phyloP scores from a whole-genome alignment of 805 yeast genomes.

The Phaffomyces thermotolerans region DNA sequence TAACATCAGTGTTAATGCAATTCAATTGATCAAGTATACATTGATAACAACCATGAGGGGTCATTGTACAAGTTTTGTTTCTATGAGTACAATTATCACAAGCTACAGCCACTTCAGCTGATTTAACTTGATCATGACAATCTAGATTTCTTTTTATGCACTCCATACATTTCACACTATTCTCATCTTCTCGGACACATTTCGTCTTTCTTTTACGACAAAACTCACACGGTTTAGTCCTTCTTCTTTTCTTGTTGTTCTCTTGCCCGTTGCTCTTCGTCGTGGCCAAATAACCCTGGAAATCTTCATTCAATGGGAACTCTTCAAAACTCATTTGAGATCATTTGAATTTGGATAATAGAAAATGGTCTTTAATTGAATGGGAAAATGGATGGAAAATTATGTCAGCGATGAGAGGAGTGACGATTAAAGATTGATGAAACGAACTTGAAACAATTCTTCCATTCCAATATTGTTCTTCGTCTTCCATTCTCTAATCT shows the following conservation, averaged over 20 bases:
- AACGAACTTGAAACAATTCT: no score
- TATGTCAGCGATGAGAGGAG: no score
- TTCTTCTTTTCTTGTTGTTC: conserved; percentile 12
- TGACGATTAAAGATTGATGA: no score
- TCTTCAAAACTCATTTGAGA: conserved; percentile 7
- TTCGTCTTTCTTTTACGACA: conserved; percentile 32
- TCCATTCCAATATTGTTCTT: no score
- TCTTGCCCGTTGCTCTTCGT: neutral
- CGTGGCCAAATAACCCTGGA: conserved; percentile 8
- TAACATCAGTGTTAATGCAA: neutral
- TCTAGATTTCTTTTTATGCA: conserved; percentile 25
- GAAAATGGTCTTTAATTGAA: no score
- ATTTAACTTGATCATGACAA: conserved; percentile 21
- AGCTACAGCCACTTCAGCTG: neutral
- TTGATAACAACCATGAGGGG: conserved; percentile 11
- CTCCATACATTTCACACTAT: conserved; percentile 20
- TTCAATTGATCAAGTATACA: conserved; percentile 9
- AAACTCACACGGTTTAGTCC: conserved; percentile 31
- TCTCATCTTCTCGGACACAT: conserved; percentile 23
- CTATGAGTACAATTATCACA: conserved; percentile 10
- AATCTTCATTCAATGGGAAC: conserved; percentile 11
- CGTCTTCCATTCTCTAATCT: no score
- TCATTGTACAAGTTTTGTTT: conserved; percentile 13
- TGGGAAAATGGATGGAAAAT: no score
- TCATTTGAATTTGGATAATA: neutral